Evolutionary conservation across 2,329 filamentous ascomycete species (phyloP), one percentile per base, ranked within the genome.

Genomic region (Penicillium hordei): DNA sequence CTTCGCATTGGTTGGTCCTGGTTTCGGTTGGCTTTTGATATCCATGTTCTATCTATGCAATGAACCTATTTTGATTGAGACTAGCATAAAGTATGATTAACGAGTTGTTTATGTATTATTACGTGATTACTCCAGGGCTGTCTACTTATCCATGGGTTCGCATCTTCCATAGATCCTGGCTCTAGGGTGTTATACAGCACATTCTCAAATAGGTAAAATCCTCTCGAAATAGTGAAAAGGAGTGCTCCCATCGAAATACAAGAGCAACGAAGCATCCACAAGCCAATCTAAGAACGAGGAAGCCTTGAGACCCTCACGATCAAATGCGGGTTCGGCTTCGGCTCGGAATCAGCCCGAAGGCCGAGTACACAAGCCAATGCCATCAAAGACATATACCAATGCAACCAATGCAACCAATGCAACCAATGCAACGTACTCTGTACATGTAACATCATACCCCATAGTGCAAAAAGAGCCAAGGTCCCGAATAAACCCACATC

Each of bases 11-110:
- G 33, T 23, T 21, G 33, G 29, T 19, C 21, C 17, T 39, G 25
- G 42, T 31, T 21, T 25, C 21, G 44, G 44, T 48, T 48, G 25
- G 25, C 29, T 39, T 53, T 53, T 39, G 43, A 54, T 48, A 54
- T 39, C 43, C 43, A n/a, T 48, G 33, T 23, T 48, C 15, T 40
- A 39, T 33, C 13, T n/a, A 48, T 36, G 48, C 13, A 29, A 49
- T 19, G 46, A 23, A 19, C 34, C 12, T 19, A 19, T 48, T 23
- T n/a, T 48, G 4, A 17, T 5, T 48, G 19, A 17, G 19, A 23
- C 8, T 7, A 34, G 7, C 8, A 9, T 4, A 8, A 12, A n/a
- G 10, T 25, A 43, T 40, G n/a, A 31, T 51, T 31, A 43, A 33
- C 2, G 44, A 48, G 5, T 17, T 17, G 4, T 5, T 6, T 31